A percentile compares a stretch with the other conserved stretches of the same genome.
phyloP scores from a whole-genome alignment of 2,329 filamentous ascomycete genomes.

The Fusarium brachygibbosum region DNA sequence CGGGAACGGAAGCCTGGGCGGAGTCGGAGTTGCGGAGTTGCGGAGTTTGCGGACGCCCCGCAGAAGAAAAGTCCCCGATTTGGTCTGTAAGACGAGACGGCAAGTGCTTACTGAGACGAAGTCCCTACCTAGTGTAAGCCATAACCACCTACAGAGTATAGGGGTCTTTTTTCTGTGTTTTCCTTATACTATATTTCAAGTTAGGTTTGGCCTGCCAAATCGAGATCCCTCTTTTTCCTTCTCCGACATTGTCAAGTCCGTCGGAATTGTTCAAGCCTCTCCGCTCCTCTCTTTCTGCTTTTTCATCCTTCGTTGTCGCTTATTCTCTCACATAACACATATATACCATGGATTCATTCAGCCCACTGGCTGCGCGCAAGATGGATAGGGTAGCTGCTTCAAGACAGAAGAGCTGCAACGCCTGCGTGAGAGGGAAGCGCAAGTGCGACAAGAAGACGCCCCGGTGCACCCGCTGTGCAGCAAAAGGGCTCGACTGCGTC shows the following conservation, averaged over 20 bases:
- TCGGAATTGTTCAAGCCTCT: slow-evolving; percentile 11
- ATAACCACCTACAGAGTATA: background rate
- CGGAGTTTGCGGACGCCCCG: slow-evolving; percentile 44
- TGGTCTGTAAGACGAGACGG: slow-evolving; percentile 37
- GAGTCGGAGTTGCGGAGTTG: slow-evolving; percentile 51
- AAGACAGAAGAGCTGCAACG: slow-evolving; percentile 65
- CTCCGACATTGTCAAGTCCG: slow-evolving; percentile 35
- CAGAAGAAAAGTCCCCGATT: slow-evolving; percentile 22
- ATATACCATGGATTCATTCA: slow-evolving; percentile 46
- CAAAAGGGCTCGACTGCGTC: slow-evolving; percentile 58
- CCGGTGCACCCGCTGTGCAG: slow-evolving; percentile 59
- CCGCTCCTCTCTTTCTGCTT: slow-evolving; percentile 20
- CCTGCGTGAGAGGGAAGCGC: slow-evolving; percentile 62
- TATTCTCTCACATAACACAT: slow-evolving; percentile 13
- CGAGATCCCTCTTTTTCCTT: slow-evolving; percentile 4
- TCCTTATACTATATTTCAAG: slow-evolving; percentile 6
- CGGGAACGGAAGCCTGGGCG: slow-evolving; percentile 10
- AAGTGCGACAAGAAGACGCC: slow-evolving; percentile 62
- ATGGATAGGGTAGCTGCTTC: slow-evolving; percentile 56
- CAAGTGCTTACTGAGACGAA: slow-evolving; percentile 23
- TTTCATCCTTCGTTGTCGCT: background rate
- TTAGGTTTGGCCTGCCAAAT: background rate
- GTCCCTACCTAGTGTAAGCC: slow-evolving; percentile 20
- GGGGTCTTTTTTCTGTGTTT: background rate
- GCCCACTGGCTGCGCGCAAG: slow-evolving; percentile 48